Evolutionary conservation across 164 flowering plant species (phyloP).

Genomic region (Nelumbo lutea): DNA sequence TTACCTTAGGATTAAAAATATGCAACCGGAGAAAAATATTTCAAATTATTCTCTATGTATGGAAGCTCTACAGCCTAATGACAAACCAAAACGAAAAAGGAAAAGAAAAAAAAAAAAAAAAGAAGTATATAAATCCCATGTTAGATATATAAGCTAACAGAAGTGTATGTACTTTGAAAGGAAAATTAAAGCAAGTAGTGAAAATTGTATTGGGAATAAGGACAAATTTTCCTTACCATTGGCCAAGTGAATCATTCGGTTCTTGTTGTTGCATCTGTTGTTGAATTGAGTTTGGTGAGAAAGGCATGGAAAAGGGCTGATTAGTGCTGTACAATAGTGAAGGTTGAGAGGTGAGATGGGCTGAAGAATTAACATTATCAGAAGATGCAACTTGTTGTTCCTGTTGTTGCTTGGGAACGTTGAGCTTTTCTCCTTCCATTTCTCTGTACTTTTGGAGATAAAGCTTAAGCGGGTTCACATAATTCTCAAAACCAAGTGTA

Average conservation of each 20-base stretch:
- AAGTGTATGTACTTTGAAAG: no score
- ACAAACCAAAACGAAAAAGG: no score
- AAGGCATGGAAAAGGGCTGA: constrained; percentile 34
- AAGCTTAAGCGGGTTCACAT: constrained; percentile 34
- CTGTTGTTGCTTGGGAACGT: constrained; percentile 35
- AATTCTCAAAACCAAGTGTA: constrained; percentile 52
- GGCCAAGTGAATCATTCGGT: constrained; percentile 31
- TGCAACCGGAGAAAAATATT: no score
- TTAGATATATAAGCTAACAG: no score
- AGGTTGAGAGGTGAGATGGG: constrained; percentile 22
- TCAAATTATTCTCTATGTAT: no score
- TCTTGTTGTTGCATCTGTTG: constrained; percentile 28
- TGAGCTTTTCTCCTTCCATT: constrained; percentile 48
- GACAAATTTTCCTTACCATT: constrained; percentile 23
- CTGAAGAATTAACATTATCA: constrained; percentile 20
- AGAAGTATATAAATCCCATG: no score
- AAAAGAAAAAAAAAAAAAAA: no score
- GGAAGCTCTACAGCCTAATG: no score
- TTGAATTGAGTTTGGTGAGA: constrained; percentile 35
- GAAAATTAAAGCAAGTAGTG: no score
- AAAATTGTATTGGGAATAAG: background rate
- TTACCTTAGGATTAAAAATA: no score
- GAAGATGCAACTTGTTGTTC: constrained; percentile 11
- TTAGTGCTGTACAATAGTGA: constrained; percentile 16
- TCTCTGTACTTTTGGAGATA: constrained; percentile 41